Base-by-base conservation (phyloP, 768 basidiomycete genomes). In the Podaxis sp. region DNA sequence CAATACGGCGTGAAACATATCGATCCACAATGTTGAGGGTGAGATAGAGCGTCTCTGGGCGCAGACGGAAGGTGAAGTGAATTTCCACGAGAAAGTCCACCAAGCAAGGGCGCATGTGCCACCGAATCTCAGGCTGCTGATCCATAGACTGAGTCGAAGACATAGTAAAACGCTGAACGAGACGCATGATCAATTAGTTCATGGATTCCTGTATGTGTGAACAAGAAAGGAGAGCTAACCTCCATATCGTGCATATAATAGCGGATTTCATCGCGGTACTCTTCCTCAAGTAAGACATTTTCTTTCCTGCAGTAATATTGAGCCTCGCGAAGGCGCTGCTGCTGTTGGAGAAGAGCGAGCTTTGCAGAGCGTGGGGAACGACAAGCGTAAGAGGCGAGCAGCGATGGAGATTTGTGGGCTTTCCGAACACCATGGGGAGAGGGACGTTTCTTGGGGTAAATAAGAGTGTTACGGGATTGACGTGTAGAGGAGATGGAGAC, bases 81-180 rank as follows among this genome's bases (percentile, higher is more conserved):
- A 98, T 91, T 75, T 99, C 97, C 71, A 99, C 92, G 71, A 99
- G 86, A 76, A 99, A 99, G 74, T 99, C 97, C 71, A 98, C 93
- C 48, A 99, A 87, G 78, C 92, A 96, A 36, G 93, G 93, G 38
- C 97, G 93, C 97, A 99, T 99, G 75, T 95, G 93, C 97, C 97
- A 98, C 68, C 90, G 83, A 70, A 99, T 94, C 75, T 99, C 97
- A 36, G 97, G 96, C 71, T 99, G 97, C 77, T 95, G 93, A 73
- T 99, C 97, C 93, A 99, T 99, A 54, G 94, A 93, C 64, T 94
- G 84, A 38, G 89, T 86, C n/a, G 90, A 94, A 28, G 91, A 91
- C 84, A 92, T 90, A 38, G 96, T 98, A 68, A 73, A 85, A 61
- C 82, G 83, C 95, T 95, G 63, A 42, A 61, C 63, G 36, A 54